Conservation (phyloP, 169 alveolate species). For the Cryptosporidium ubiquitum region DNA sequence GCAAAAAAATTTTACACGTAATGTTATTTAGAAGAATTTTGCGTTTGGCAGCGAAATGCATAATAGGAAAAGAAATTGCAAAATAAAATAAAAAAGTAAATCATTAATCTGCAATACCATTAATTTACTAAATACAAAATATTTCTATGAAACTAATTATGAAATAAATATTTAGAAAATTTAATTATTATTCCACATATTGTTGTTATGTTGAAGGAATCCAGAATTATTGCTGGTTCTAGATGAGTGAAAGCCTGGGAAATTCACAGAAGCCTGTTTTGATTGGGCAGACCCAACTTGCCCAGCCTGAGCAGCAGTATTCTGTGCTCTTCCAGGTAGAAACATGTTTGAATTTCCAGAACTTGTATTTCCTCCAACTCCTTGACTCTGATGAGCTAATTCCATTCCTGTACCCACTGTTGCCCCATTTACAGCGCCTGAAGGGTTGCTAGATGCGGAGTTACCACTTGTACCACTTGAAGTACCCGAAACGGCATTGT, state of each 20-base stretch:
- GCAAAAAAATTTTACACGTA: neutral
- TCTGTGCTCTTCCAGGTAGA: constrained; percentile 34
- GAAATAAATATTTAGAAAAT: neutral
- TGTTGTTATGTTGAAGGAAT: constrained; percentile 41
- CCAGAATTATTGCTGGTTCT: constrained; percentile 42
- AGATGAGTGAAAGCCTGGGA: constrained; percentile 61
- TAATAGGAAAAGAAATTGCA: neutral
- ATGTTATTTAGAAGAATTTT: neutral
- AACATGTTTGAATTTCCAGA: constrained; percentile 6
- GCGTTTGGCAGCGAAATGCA: too few species aligned
- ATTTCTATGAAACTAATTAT: neutral
- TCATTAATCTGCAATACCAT: neutral
- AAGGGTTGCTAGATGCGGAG: constrained; percentile 16
- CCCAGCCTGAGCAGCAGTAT: neutral
- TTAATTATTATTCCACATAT: constrained; percentile 62
- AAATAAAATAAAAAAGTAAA: neutral
- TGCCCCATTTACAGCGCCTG: constrained; percentile 25
- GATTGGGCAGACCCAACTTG: constrained; percentile 27
- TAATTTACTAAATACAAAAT: neutral
- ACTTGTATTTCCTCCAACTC: constrained; percentile 13
- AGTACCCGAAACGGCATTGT: neutral
- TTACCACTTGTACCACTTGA: constrained; percentile 9
- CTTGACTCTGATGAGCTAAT: neutral
- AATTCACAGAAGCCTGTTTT: constrained; percentile 33
- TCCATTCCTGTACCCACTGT: constrained; percentile 22